Evolutionary conservation across 2,329 filamentous ascomycete genomes (phyloP), one percentile per base, ranked within the genome.

Genomic region (Botrytis fragariae): DNA sequence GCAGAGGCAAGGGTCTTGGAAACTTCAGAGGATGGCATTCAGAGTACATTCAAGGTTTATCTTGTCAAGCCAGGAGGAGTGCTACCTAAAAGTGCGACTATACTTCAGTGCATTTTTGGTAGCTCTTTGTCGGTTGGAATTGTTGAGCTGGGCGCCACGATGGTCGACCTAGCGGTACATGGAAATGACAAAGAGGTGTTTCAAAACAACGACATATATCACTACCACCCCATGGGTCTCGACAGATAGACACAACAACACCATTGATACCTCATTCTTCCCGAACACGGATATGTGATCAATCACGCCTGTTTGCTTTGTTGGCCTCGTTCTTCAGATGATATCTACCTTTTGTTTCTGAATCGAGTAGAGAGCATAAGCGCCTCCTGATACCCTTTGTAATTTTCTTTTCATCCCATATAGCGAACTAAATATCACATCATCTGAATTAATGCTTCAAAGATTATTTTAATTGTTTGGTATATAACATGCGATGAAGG

Each of bases 51-150:
- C 25, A 51, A 16, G 20, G 64, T 54, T 51, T 22, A 64, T 44
- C 62, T 64, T 29, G 62, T 64, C 62, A 54, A 68, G 37, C 64
- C 64, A 20, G 64, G 44, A 48, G 64, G 32, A 25, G 64, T 68
- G 14, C 25, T 68, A 18, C 64, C 64, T 25, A 68, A 32, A 29
- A 54, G 45, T 6, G 32, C 14, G 10, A 16, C 29, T 2, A 51
- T 37, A 10, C 8, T 54, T 37, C 29, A 54, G 35, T 68, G 45
- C 32, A 8, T 68, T n/a, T 12, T 68, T 32, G 64, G 45, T 37
- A 54, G 35, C 35, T 68, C 45, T 39, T 54, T 68, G 2, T 48
- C 64, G 5, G 12, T 68, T 9, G 45, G 64, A 22, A 68, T 68
- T 35, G 6, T 18, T n/a, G 12, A 54, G 32, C 64, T 68, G 18